Conservation (phyloP, 441 rosid genomes). For the Geranium incanum region DNA sequence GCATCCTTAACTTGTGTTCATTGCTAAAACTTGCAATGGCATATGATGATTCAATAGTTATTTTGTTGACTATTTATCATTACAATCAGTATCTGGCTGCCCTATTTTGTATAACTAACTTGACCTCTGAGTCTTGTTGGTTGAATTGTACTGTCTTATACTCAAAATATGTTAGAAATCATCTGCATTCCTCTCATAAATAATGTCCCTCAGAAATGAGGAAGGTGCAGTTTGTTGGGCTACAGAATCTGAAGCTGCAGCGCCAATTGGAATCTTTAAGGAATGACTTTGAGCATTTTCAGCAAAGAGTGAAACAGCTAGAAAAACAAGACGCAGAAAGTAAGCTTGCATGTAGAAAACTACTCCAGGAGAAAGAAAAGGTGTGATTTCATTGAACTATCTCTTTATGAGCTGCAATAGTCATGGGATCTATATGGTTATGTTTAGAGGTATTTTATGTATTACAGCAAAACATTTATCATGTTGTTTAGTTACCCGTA, state of each 20-base stretch:
- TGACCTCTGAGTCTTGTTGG: not conserved
- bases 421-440: not conserved
- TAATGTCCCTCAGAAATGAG: not conserved
- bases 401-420: not conserved
- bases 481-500: not conserved
- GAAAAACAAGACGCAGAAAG: slow-evolving; percentile 1
- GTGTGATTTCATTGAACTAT: slow-evolving; percentile 1
- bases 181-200: not conserved
- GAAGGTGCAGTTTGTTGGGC: slow-evolving; percentile 4
- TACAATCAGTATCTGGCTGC: not conserved
- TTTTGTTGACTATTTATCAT: not conserved
- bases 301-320: not conserved
- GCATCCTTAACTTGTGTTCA: no score
- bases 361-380: not conserved
- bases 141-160: not conserved
- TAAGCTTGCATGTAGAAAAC: not conserved
- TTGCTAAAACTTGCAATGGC: no score
- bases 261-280: slow-evolving; percentile 1
- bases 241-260: not conserved
- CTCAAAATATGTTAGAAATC: not conserved
- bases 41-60: not conserved
- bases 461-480: not conserved
- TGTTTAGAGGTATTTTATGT: not conserved
- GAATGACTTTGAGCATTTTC: not conserved
- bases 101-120: not conserved